A percentile compares a stretch with the other conserved stretches of the same genome.
Evolutionary conservation across 805 yeast genomes (phyloP).

Genomic region (Isabelozyma pseudorhagii): DNA sequence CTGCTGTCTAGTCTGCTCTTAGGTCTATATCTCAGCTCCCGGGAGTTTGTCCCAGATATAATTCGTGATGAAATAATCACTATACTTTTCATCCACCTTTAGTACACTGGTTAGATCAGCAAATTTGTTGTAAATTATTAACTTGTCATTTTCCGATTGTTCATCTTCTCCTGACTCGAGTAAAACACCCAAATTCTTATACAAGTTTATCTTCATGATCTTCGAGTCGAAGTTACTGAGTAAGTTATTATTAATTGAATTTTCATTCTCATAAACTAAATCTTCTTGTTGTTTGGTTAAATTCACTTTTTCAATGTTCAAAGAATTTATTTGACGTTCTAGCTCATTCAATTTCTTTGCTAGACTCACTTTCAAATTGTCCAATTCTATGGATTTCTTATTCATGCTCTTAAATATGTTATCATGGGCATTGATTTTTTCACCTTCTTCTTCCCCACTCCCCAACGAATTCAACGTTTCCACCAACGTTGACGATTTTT

Average conservation of each 20-base stretch:
- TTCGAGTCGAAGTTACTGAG: slow-evolving; percentile 40
- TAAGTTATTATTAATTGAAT: slow-evolving; percentile 27
- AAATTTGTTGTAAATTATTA: slow-evolving; percentile 49
- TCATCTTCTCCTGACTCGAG: slow-evolving; percentile 29
- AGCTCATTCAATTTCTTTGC: slow-evolving; percentile 54
- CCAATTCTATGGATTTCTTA: slow-evolving; percentile 31
- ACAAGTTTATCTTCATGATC: slow-evolving; percentile 55
- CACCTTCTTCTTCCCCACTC: slow-evolving; percentile 15
- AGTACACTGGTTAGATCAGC: slow-evolving; percentile 47
- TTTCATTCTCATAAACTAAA: slow-evolving; percentile 28
- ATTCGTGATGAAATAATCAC: slow-evolving; percentile 69
- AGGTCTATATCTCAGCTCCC: neutral
- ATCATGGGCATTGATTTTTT: slow-evolving; percentile 6
- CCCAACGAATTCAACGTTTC: slow-evolving; percentile 6
- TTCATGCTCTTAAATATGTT: slow-evolving; percentile 25
- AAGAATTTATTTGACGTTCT: slow-evolving; percentile 37
- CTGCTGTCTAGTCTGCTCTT: too few relatives aligned
- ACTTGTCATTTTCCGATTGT: slow-evolving; percentile 25
- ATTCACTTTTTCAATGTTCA: slow-evolving; percentile 31
- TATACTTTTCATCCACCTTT: slow-evolving; percentile 51
- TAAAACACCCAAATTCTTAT: slow-evolving; percentile 56
- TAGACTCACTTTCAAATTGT: slow-evolving; percentile 45
- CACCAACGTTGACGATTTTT: slow-evolving; percentile 9
- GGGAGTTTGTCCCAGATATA: slow-evolving; percentile 63
- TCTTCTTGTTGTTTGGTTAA: slow-evolving; percentile 34